Evolutionary conservation across 768 basidiomycete genomes (phyloP), one percentile per base, ranked within the genome.

Genomic region (Pleurotus salmoneostramineus): DNA sequence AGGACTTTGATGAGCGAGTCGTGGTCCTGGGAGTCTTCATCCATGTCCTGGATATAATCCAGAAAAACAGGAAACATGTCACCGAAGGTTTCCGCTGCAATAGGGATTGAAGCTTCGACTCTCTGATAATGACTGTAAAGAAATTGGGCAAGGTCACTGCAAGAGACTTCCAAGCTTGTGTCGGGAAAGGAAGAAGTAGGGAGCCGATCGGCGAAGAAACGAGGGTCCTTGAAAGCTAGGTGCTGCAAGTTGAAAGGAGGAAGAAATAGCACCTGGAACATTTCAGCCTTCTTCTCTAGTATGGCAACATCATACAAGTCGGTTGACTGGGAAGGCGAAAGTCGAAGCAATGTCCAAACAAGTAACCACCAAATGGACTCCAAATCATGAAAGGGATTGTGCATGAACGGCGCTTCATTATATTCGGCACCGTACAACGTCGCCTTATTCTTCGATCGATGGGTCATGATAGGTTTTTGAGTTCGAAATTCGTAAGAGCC

Each of bases 81-180:
- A 40, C n/a, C 37, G 37, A 40, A 40, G 37, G 37, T n/a, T 40
- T 40, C 37, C 37, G n/a, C 10, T 40, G n/a, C 37, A 8, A 40
- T 8, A n/a, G 37, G 37, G n/a, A 40, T 10, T 10, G 37, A 10
- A 10, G 8, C 37, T 40, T 40, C 37, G 37, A 40, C 37, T 56
- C 33, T 58, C 34, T 27, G 17, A 15, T 54, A 54, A 45, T 56
- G 62, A 57, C 54, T 61, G 57, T 64, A 63, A 31, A 56, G 35
- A 51, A 60, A 59, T 57, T 32, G 37, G 8, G 10, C 10, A 10
- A 40, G 8, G 10, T 10, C 8, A 8, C n/a, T n/a, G 8, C 8
- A 10, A 10, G 10, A n/a, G 37, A 10, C 37, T 40, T 40, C 10
- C 37, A 40, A n/a, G n/a, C 8, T 8, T 8, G 10, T 40, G n/a